These are phyloP conservation scores for Colletotrichum sp. DNA, from an alignment of 2,329 filamentous ascomycete species.

Conservation along the genomic window DNA sequence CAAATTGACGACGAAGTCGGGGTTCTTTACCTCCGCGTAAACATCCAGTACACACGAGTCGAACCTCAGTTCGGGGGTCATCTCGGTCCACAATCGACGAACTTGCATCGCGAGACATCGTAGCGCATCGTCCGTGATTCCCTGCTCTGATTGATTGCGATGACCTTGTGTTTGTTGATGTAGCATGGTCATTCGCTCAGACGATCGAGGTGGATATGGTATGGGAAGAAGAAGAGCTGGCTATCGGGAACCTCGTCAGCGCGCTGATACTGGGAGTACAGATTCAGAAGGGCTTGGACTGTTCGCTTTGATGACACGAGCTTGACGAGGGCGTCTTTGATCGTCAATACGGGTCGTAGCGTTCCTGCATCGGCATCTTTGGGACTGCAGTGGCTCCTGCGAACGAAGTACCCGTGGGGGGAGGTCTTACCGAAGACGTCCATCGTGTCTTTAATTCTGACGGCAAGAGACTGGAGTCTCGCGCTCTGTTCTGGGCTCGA, in stretches of 20 bases:
- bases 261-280: background rate
- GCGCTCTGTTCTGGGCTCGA: fast-evolving
- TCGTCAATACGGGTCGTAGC: background rate
- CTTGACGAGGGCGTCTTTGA: background rate
- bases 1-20: background rate
- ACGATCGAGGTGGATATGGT: background rate
- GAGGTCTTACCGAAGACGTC: background rate
- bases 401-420: background rate
- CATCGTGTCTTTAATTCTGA: fast-evolving
- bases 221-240: background rate
- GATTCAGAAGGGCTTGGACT: background rate
- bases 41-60: background rate
- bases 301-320: background rate
- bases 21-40: background rate
- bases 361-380: background rate
- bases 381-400: background rate
- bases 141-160: background rate
- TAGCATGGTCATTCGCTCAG: background rate
- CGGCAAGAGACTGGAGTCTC: background rate
- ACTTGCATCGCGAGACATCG: background rate
- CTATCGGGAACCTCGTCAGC: background rate
- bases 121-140: background rate
- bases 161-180: background rate
- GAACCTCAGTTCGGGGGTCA: background rate
- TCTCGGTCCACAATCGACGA: background rate